Conservation (phyloP, 306 rosid species). For the Lathyrus tuberosus region DNA sequence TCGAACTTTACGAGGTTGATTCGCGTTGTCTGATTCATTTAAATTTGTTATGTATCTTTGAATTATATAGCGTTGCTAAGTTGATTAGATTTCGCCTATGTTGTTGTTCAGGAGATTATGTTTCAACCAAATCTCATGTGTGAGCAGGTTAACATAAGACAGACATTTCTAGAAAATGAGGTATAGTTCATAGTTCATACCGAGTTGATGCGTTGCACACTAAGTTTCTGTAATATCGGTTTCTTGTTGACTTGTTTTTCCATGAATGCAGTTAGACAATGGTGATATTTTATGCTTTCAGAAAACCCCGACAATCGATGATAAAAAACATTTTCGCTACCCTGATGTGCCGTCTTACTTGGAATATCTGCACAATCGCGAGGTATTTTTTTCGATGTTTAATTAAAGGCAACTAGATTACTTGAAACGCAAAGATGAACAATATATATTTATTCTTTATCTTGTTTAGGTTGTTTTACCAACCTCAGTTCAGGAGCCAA, state of each 20-base stretch:
- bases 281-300: not conserved
- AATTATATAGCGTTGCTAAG: not conserved
- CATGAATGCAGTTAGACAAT: not conserved
- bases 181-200: not conserved
- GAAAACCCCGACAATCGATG: not conserved
- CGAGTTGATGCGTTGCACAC: not conserved
- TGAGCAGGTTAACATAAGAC: not conserved
- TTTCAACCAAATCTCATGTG: not conserved
- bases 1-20: not conserved
- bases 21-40: not conserved
- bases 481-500: not conserved
- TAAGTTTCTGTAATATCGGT: not conserved
- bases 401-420: not conserved
- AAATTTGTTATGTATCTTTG: not conserved
- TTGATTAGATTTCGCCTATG: not conserved
- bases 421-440: not conserved
- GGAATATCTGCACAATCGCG: not conserved
- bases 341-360: not conserved
- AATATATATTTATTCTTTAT: not conserved
- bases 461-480: not conserved
- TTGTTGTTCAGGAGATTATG: not conserved
- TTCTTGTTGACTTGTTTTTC: not conserved
- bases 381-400: not conserved
- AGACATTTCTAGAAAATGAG: not conserved
- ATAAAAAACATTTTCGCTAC: not conserved